Percentiles rank a stretch among this genome's conserved stretches.
Conservation (phyloP, 768 basidiomycete species). For the Lanmaoa pseudosensibilis region DNA sequence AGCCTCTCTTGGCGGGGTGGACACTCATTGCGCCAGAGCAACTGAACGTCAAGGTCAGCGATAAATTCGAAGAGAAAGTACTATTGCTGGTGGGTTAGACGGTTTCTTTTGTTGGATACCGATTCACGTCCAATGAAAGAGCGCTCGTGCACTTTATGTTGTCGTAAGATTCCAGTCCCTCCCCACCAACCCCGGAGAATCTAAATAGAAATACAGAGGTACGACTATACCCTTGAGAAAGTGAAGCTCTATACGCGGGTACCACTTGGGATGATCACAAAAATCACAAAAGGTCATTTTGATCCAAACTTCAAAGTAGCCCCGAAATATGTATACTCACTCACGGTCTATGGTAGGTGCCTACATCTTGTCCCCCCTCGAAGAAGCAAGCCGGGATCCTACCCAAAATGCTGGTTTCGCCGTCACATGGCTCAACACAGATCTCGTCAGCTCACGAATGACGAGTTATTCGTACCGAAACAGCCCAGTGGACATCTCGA, state of each 20-base stretch:
- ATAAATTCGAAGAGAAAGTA: constrained; percentile 93
- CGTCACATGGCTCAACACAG: constrained; percentile 71
- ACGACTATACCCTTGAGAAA: constrained; percentile 91
- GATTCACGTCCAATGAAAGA: constrained; percentile 24
- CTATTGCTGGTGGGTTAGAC: constrained; percentile 68
- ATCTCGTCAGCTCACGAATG: constrained; percentile 67
- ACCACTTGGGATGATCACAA: constrained; percentile 76
- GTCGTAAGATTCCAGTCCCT: constrained; percentile 52
- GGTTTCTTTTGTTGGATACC: neutral
- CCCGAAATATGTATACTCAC: neutral
- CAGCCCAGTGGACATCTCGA: constrained; percentile 38
- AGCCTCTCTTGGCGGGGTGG: constrained; percentile 83
- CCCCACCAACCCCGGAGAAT: neutral
- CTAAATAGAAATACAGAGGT: constrained; percentile 55
- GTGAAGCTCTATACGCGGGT: constrained; percentile 88
- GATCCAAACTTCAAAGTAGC: constrained; percentile 1
- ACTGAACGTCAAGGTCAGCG: constrained; percentile 65
- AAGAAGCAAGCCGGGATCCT: constrained; percentile 88
- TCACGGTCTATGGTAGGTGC: constrained; percentile 54
- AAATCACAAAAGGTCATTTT: constrained; percentile 70
- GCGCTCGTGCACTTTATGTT: constrained; percentile 63
- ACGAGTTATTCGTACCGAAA: constrained; percentile 88
- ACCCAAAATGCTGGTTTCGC: constrained; percentile 87
- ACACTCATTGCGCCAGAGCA: constrained; percentile 85
- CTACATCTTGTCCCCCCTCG: constrained; percentile 91